Conservation (phyloP, 2,329 filamentous ascomycete species). For the Aureobasidium sp. region DNA sequence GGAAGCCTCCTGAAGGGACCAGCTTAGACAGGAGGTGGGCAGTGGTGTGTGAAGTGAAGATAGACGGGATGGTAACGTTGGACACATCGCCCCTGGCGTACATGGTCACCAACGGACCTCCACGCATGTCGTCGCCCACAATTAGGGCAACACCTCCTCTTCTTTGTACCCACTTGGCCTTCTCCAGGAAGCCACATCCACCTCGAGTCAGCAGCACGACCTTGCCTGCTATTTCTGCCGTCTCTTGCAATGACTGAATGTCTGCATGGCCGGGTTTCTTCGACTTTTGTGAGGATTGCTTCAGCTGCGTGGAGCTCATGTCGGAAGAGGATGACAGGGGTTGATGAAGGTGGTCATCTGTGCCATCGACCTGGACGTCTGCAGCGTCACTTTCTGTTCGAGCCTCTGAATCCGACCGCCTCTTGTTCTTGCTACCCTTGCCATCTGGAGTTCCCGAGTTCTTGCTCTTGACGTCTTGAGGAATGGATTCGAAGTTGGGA, state of each 20-base stretch:
- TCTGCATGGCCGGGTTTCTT: slow-evolving; percentile 57
- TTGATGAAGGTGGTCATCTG: slow-evolving; percentile 74
- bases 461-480: slow-evolving; percentile 24
- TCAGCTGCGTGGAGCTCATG: slow-evolving; percentile 32
- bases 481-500: slow-evolving; percentile 21
- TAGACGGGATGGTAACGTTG: slow-evolving; percentile 84
- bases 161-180: slow-evolving; percentile 93
- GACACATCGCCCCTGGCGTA: slow-evolving; percentile 95
- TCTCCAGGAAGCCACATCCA: slow-evolving; percentile 92
- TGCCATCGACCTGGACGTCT: slow-evolving; percentile 56
- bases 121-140: slow-evolving; percentile 85
- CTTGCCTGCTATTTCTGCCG: slow-evolving; percentile 87
- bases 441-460: slow-evolving; percentile 11
- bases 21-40: slow-evolving; percentile 86
- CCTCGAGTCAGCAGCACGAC: slow-evolving; percentile 85
- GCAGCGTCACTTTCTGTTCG: slow-evolving; percentile 9
- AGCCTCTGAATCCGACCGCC: slow-evolving; percentile 9
- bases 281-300: slow-evolving; percentile 25
- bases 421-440: slow-evolving; percentile 20
- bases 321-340: slow-evolving; percentile 38
- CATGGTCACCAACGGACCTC: slow-evolving; percentile 89
- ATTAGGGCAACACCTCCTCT: slow-evolving; percentile 84
- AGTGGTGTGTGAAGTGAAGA: slow-evolving; percentile 92
- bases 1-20: slow-evolving; percentile 60
- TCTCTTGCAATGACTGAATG: slow-evolving; percentile 85